These are phyloP conservation scores for Diaporthe sp. DNA, from an alignment of 2,329 filamentous ascomycete species.

Conservation along the genomic window DNA sequence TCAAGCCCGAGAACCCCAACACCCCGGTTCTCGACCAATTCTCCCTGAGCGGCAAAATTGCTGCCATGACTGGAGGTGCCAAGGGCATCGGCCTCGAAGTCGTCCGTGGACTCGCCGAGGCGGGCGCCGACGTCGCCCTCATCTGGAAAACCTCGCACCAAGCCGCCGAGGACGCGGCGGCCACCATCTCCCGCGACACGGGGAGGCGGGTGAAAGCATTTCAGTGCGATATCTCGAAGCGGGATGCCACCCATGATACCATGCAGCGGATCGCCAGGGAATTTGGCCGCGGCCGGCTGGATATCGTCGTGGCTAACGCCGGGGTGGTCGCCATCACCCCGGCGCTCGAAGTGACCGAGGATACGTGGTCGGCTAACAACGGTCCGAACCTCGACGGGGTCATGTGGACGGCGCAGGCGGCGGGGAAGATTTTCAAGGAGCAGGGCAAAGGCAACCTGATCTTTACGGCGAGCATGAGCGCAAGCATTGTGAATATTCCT, in stretches of 20 bases:
- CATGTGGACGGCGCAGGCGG: constrained; percentile 47
- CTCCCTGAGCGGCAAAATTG: constrained; percentile 60
- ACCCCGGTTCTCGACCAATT: constrained; percentile 51
- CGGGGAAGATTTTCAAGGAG: constrained; percentile 47
- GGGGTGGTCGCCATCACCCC: constrained; percentile 46
- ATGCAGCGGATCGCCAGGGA: constrained; percentile 23
- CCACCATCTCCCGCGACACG: constrained; percentile 23
- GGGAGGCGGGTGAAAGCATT: constrained; percentile 18
- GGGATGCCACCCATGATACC: background rate
- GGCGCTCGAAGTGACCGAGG: constrained; percentile 48
- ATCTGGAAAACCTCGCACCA: constrained; percentile 15
- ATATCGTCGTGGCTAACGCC: constrained; percentile 50
- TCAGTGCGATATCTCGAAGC: background rate
- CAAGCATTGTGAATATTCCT: constrained; percentile 43
- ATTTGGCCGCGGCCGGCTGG: constrained; percentile 43
- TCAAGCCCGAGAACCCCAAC: constrained; percentile 37
- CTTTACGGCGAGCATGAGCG: constrained; percentile 46
- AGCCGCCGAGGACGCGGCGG: constrained; percentile 19
- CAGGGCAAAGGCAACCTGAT: constrained; percentile 48
- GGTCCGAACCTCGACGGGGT: constrained; percentile 49
- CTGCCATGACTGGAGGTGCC: constrained; percentile 62
- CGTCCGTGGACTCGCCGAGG: constrained; percentile 37
- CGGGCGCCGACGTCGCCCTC: constrained; percentile 39
- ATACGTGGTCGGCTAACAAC: constrained; percentile 46
- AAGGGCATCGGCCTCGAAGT: constrained; percentile 50